These are phyloP conservation scores for Hyaloperonospora brassicae DNA, from an alignment of 352 stramenopile genomes.

Conservation along the genomic window DNA sequence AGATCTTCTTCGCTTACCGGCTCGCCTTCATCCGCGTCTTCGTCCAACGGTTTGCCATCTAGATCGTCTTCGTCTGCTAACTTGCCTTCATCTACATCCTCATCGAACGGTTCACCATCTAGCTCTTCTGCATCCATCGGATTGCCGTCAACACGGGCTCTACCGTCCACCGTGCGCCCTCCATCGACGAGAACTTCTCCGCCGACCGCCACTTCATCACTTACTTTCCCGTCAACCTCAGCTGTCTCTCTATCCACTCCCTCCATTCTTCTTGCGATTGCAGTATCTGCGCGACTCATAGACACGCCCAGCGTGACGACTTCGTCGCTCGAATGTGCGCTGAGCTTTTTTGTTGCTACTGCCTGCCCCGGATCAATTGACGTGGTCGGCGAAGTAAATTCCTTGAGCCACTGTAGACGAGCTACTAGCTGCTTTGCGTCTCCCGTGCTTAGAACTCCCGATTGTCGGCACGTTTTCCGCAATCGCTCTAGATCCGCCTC, in stretches of 20 bases:
- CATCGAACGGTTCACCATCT: slow-evolving; percentile 31
- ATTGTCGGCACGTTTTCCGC: slow-evolving; percentile 57
- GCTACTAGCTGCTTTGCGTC: slow-evolving; percentile 32
- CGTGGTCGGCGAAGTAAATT: slow-evolving; percentile 48
- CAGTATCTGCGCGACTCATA: background rate
- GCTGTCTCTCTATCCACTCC: slow-evolving; percentile 6
- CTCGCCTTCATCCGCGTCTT: slow-evolving; percentile 31
- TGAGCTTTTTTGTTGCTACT: slow-evolving; percentile 3
- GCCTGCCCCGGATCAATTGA: slow-evolving; percentile 4
- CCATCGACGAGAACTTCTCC: slow-evolving; percentile 25
- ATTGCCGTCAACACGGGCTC: slow-evolving; percentile 29
- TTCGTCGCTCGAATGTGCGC: background rate
- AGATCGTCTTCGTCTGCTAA: slow-evolving; percentile 12
- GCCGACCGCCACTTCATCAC: slow-evolving; percentile 40
- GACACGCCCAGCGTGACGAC: background rate
- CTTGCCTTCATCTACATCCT: slow-evolving; percentile 34
- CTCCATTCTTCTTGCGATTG: background rate
- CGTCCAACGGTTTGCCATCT: slow-evolving; percentile 31
- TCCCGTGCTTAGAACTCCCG: slow-evolving; percentile 51
- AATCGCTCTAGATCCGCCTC: slow-evolving; percentile 44
- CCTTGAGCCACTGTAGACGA: slow-evolving; percentile 57
- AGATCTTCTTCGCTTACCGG: no score
- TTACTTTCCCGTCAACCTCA: slow-evolving; percentile 26
- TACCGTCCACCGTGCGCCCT: slow-evolving; percentile 11
- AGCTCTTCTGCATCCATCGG: slow-evolving; percentile 14